Base-by-base conservation (phyloP, 2,329 filamentous ascomycete species). In the Curvularia eragrostidis region DNA sequence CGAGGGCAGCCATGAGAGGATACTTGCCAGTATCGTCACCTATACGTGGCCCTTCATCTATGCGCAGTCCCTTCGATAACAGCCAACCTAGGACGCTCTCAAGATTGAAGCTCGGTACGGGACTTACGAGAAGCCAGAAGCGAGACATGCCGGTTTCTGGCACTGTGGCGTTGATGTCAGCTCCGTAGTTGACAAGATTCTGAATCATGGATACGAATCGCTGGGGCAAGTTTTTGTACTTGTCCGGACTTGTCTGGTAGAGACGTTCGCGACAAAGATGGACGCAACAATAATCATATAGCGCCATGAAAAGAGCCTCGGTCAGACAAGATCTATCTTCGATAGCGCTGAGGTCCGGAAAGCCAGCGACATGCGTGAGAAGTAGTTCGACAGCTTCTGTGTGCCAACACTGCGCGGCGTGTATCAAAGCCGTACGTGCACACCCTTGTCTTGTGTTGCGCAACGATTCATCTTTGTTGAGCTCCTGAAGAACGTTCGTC, bases 1-100 rank as follows among this genome's bases (percentile, higher is more conserved):
- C 30, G 5, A 38, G 30, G 18, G 19, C 30, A 19, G 26, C 21
- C 21, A 38, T 38, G 19, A 48, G 18, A 48, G 23, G 47, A 48
- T 24, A 38, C 26, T 23, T 18, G 15, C 26, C 26, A 23, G 46
- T 36, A 21, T 34, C 15, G 43, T 7, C 26, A 47, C n/a, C 43
- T 28, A 47, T 28, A 30, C 23, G 43, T 47, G 43, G 43, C 15
- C 23, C 46, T 21, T 48, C 46, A 38, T 48, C 47, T 48, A 38
- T 8, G 30, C 47, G 47, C 19, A 36, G 30, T 21, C 34, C 47
- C 30, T 48, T 38, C 12, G 18, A 24, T n/a, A 48, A 38, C 28
- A 48, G 30, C 18, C 36, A 19, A 48, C n/a, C 13, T 36, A 48
- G 15, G 26, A 48, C 46, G 15, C 30, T 48, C 28, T 36, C 46